Evolutionary conservation across 2,329 filamentous ascomycete genomes (phyloP), one percentile per base, ranked within the genome.

Genomic region (Byssothecium circinans): DNA sequence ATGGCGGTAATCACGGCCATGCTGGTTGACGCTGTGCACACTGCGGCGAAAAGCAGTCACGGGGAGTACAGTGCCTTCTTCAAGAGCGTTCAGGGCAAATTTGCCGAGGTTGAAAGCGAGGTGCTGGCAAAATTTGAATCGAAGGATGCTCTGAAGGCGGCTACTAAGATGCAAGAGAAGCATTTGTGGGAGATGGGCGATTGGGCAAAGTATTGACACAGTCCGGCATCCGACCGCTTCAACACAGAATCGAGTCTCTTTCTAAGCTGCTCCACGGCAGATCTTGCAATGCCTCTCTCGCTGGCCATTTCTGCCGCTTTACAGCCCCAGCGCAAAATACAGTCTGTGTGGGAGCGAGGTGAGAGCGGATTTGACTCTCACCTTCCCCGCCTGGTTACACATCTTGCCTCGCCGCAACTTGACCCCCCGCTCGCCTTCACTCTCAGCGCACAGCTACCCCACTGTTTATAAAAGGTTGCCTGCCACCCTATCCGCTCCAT

Each of bases 1-100:
- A 70, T 75, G 56, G 65, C 67, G 1, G 57, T 74, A 15, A 70
- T 78, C 18, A 63, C 72, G 5, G 72, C 70, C 57, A 73, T 71
- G 41, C 63, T 79, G 34, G 57, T 78, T 15, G 63, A 65, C 20
- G 73, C 77, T 53, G 65, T 75, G 6, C 48, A 63, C 20, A 67
- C 70, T 22, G 67, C 68, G 27, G 66, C 75, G n/a, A 54, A 56
- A 19, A 60, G 61, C 53, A 77, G 73, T 38, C 76, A 79, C 60
- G 77, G 77, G 0, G 53, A 55, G 15, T 61, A 67, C 2, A 75
- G 70, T 44, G 50, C 62, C 10, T 77, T 78, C 60, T 62, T 70
- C 22, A 65, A 62, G 47, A 70, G 68, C 41, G 70, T 75, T 37
- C 61, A 60, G 45, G 58, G 47, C 40, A 74, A 73, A 56, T 66